Evolutionary conservation across 352 stramenopile genomes (phyloP), one percentile per base, ranked within the genome.

Genomic region (Plasmopara halstedii): DNA sequence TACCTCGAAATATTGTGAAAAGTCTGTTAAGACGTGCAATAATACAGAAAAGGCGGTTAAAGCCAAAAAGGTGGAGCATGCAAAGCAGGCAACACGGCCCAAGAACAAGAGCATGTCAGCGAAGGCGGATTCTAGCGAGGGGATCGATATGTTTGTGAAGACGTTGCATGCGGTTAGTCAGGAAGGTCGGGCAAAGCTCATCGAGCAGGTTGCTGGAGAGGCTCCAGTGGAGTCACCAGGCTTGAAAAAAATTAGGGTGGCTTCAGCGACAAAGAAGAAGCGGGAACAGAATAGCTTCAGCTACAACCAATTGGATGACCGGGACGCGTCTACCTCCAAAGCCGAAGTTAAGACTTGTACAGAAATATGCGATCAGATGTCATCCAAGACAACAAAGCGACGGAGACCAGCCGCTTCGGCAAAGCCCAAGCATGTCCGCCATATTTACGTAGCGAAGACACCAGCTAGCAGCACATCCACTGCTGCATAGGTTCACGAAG

Each of bases 371-470:
- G 6, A 38, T 23, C 41, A 38, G 3, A 47, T 45, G 36, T 18
- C 19, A 22, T 18, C 2, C 29, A 19, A 11, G 31, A 57, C 8
- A 56, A 59, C 31, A 6, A 15, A 23, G 41, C 42, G 15, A 8
- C 34, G 40, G 19, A 39, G 23, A 14, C 6, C 34, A 23, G 42
- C 19, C 18, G 6, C 21, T 13, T 62, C 51, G 18, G 21, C 27
- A 18, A 54, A 36, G 10, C 14, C 46, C 19, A 64, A 68, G 21
- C 55, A 64, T 39, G 25, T 31, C 9, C 54, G 58, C 3, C 44
- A 67, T 41, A 42, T 67, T 35, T 73, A 73, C 52, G 59, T 73
- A 42, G 56, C 56, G 21, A 73, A 73, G 56, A 60, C 59, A 22
- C 35, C 47, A 14, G 37, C 38, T 23, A 48, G 25, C 17, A 46